Evolutionary conservation across 352 stramenopile genomes (phyloP).

Genomic region (Plasmopara halstedii): DNA sequence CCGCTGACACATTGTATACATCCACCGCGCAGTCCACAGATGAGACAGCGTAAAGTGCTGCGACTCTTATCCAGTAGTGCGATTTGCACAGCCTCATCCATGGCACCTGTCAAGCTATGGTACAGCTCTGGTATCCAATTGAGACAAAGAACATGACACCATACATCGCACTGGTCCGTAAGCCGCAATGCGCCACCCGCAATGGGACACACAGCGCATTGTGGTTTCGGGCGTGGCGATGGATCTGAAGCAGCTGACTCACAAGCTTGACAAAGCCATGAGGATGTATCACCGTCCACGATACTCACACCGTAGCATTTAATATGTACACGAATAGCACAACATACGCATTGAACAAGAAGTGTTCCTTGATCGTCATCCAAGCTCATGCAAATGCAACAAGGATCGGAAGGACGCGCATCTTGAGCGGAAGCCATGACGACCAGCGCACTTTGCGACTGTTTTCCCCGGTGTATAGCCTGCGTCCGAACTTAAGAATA

Average conservation of each 20-base stretch:
- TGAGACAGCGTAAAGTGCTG: constrained; percentile 60
- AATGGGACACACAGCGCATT: constrained; percentile 62
- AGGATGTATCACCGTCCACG: constrained; percentile 15
- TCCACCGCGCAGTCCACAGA: constrained; percentile 74
- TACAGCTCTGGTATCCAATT: constrained; percentile 86
- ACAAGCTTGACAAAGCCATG: constrained; percentile 71
- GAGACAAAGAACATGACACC: constrained; percentile 79
- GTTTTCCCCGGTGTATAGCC: neutral
- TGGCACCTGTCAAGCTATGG: constrained; percentile 44
- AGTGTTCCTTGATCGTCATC: constrained; percentile 50
- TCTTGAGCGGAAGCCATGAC: constrained; percentile 5
- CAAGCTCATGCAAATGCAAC: constrained; percentile 71
- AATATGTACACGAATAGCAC: constrained; percentile 60
- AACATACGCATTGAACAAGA: constrained; percentile 56
- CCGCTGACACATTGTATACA: constrained; percentile 87
- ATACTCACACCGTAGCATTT: constrained; percentile 71
- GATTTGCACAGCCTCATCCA: constrained; percentile 64
- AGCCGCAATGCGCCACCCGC: constrained; percentile 65
- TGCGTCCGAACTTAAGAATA: neutral
- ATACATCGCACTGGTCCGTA: constrained; percentile 48
- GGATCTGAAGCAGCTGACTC: constrained; percentile 6
- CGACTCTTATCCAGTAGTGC: constrained; percentile 56
- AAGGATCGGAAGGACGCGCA: constrained; percentile 11
- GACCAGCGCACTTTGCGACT: neutral
- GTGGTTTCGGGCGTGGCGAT: constrained; percentile 19